Conservation (phyloP, 345 rosid genomes). For the Gossypium bickii region DNA sequence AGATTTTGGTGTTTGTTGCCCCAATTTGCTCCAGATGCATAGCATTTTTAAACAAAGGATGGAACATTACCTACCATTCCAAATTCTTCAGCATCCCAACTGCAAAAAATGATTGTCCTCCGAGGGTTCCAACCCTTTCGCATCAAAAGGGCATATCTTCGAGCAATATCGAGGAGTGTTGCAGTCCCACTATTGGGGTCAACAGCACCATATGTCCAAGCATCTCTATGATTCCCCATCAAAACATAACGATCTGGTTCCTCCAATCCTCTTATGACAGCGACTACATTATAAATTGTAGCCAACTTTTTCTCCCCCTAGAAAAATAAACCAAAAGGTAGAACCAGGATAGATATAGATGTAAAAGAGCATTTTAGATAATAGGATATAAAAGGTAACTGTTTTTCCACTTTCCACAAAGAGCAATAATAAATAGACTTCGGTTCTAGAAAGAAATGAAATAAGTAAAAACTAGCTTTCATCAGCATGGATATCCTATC, state of each 20-base stretch:
- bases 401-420: not conserved
- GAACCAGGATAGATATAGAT: constrained; percentile 19
- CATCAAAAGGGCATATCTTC: constrained; percentile 60
- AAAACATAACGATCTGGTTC: constrained; percentile 83
- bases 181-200: constrained; percentile 99
- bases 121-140: constrained; percentile 83
- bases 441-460: constrained; percentile 3
- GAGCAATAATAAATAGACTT: not conserved
- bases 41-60: constrained; percentile 7
- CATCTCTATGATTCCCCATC: constrained; percentile 92
- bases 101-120: constrained; percentile 73
- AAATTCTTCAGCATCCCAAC: constrained; percentile 99
- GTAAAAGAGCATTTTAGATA: not conserved
- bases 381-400: not conserved
- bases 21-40: not conserved
- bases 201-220: constrained; percentile 98
- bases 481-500: not conserved
- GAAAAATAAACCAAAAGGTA: constrained; percentile 1
- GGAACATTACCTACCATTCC: constrained; percentile 75
- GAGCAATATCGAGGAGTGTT: constrained; percentile 81
- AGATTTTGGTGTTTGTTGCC: not conserved
- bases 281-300: constrained; percentile 61
- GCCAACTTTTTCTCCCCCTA: constrained; percentile 74
- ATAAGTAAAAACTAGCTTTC: constrained; percentile 4
- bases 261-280: constrained; percentile 62